These are phyloP conservation scores for Linum trigynum DNA, from an alignment of 345 rosid species.

Conservation along the genomic window DNA sequence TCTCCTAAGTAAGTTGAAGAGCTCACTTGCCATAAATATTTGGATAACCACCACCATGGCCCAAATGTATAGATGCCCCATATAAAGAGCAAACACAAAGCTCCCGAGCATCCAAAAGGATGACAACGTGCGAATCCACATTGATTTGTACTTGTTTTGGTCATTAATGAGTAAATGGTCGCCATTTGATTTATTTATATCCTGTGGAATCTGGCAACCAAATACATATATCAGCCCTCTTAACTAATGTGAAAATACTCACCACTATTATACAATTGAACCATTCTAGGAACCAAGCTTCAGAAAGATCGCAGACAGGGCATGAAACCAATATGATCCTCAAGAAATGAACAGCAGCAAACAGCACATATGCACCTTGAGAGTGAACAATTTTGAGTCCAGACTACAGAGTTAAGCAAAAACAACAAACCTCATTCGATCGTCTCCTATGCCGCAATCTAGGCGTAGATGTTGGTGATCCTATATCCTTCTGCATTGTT, in stretches of 20 bases:
- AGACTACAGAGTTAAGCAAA: neutral
- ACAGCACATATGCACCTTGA: neutral
- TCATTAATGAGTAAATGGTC: constrained; percentile 12
- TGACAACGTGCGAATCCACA: constrained; percentile 20
- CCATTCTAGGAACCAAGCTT: no score
- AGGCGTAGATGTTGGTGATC: constrained; percentile 1
- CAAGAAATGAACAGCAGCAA: neutral
- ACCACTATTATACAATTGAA: neutral
- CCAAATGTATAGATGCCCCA: constrained; percentile 23
- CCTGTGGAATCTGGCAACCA: constrained; percentile 17
- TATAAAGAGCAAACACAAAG: constrained; percentile 16
- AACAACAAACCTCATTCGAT: constrained; percentile 15
- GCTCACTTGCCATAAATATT: constrained; percentile 21
- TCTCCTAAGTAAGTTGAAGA: constrained; percentile 18
- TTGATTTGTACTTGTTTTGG: constrained; percentile 20
- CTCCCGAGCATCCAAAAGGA: constrained; percentile 23
- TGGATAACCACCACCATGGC: constrained; percentile 23
- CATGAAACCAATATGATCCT: neutral
- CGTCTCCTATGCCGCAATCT: constrained; percentile 17
- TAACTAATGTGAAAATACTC: neutral
- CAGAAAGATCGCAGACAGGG: neutral
- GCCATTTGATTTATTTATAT: constrained; percentile 10
- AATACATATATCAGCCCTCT: neutral
- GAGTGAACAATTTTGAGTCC: neutral
- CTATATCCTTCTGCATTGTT: constrained; percentile 5